Evolutionary conservation across 2,329 filamentous ascomycete genomes (phyloP), one percentile per base, ranked within the genome.

Genomic region (Colletotrichum salicis): DNA sequence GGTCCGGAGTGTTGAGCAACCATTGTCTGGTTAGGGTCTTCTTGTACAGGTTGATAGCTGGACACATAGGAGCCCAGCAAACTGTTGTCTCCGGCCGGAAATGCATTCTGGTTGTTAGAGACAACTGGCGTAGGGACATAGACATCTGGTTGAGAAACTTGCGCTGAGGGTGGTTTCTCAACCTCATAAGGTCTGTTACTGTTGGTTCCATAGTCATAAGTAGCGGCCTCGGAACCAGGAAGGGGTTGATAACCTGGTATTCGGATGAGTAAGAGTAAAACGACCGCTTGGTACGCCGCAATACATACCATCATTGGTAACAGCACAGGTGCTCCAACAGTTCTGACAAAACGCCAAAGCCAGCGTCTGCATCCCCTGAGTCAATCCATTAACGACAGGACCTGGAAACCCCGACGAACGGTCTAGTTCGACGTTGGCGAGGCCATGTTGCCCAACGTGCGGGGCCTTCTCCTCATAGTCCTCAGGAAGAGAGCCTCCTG

Each of bases 41-140:
- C 80, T 72, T 82, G 83, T 54, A 85, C 67, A 68, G 79, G 76
- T 27, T 81, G 80, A 64, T 83, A 85, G 68, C 73, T 77, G 48
- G 80, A 62, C 64, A 84, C 77, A 70, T 80, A 79, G 35, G 77
- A 76, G 33, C 75, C 71, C 65, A 78, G 62, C 58, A 80, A 69
- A 24, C 75, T 70, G 35, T 78, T 61, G 15, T 77, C 76, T 73
- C 80, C 78, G 72, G 76, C 77, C 41, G 77, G 57, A 64, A 82
- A 80, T 35, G 80, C 69, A 54, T 71, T 74, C 11, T 78, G 31
- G 27, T 77, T 76, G 19, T 71, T 74, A n/a, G 79, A 64, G 45
- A 78, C 70, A 37, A 80, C 54, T 48, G 77, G 76, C 10, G 77
- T 74, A 29, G 79, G 75, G 2, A 67, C 51, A 54, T 76, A 74